Percentiles rank a stretch among this genome's conserved stretches.
Conservation (phyloP, 768 basidiomycete species). For the Russula abietina region DNA sequence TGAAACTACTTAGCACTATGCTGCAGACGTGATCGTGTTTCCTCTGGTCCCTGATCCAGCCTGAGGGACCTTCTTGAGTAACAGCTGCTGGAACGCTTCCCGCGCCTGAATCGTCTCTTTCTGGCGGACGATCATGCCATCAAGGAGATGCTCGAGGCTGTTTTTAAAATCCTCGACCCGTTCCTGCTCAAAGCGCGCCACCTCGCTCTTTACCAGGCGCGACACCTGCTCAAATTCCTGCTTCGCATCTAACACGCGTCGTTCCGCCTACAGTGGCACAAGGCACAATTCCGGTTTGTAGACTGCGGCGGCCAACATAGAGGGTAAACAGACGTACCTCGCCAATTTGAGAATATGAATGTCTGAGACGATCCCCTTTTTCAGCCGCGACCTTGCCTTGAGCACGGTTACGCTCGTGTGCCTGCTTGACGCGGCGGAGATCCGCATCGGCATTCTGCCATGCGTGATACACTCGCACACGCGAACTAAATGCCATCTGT, state of each 20-base stretch:
- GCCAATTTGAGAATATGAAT: constrained; percentile 71
- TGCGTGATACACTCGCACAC: constrained; percentile 71
- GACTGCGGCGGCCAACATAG: background rate
- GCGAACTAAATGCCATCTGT: constrained; percentile 81
- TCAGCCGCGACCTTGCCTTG: constrained; percentile 65
- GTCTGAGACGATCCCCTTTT: constrained; percentile 47
- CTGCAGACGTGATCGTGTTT: constrained; percentile 2
- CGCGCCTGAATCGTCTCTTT: constrained; percentile 48
- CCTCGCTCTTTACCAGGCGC: constrained; percentile 82
- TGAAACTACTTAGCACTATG: constrained; percentile 2
- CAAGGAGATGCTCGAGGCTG: constrained; percentile 73
- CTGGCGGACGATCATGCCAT: constrained; percentile 82
- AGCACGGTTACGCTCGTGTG: constrained; percentile 75
- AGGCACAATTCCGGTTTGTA: background rate
- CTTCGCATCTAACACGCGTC: constrained; percentile 73
- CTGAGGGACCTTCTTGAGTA: constrained; percentile 21
- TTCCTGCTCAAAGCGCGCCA: constrained; percentile 88
- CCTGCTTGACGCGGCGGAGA: constrained; percentile 60
- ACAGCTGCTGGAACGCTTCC: constrained; percentile 23
- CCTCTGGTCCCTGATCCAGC: constrained; percentile 11
- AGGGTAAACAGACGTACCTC: constrained; percentile 48
- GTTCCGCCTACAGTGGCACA: constrained; percentile 57
- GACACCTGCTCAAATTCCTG: constrained; percentile 87
- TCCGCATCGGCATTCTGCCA: constrained; percentile 83
- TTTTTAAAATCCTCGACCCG: constrained; percentile 90